Conservation (phyloP, 139 green algal species). For the Chlamydomonas sp. region DNA sequence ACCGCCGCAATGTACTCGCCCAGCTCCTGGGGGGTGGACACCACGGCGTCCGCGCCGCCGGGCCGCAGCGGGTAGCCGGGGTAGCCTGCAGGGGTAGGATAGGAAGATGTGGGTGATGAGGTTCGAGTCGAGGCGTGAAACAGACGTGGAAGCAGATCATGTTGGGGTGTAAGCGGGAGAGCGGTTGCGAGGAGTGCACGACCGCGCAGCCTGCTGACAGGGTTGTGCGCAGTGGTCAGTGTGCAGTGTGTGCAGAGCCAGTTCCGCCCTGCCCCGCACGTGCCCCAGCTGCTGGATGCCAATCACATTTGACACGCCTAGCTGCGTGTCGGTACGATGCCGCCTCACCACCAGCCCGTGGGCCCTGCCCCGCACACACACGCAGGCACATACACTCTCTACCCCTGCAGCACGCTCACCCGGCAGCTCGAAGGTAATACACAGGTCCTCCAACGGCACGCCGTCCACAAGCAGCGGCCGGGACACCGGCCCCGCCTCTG, state of each 20-base stretch:
- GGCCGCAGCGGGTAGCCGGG: slow-evolving; percentile 77
- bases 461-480: slow-evolving; percentile 77
- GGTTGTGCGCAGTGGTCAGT: too few relatives aligned
- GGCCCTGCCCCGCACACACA: not conserved
- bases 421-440: slow-evolving; percentile 94
- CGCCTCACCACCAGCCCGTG: too few relatives aligned
- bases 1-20: slow-evolving; percentile 86
- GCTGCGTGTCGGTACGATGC: too few relatives aligned
- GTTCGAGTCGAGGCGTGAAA: too few relatives aligned
- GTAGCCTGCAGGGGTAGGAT: slow-evolving; percentile 50
- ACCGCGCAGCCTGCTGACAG: too few relatives aligned
- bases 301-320: too few relatives aligned
- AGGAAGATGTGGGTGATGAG: too few relatives aligned
- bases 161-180: not conserved
- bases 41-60: slow-evolving; percentile 67
- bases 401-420: slow-evolving; percentile 46
- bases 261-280: too few relatives aligned
- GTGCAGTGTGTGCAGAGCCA: too few relatives aligned
- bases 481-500: too few relatives aligned
- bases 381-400: not conserved
- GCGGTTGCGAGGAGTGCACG: not conserved
- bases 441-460: slow-evolving; percentile 88
- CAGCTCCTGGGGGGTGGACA: slow-evolving; percentile 73
- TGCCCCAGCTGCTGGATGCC: too few relatives aligned
- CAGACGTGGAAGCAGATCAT: too few relatives aligned